phyloP scores from a whole-genome alignment of 257 asterid genomes.

The Penstemon newberryi region DNA sequence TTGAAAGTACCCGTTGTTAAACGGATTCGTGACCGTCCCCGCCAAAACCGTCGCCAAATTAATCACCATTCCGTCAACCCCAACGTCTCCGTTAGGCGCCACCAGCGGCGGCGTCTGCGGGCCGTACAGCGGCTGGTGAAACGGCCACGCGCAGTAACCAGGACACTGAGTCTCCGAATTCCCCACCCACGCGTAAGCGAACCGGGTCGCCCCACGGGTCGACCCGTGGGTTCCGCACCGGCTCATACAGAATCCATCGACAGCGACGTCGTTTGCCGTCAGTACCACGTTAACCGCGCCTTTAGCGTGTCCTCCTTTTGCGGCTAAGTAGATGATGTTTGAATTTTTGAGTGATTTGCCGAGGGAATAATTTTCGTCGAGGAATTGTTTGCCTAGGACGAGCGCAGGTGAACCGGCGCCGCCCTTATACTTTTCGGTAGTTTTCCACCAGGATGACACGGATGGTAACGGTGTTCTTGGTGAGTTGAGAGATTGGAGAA shows the following conservation, averaged over 20 bases:
- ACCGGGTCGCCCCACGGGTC: slow-evolving; percentile 49
- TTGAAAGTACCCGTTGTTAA: slow-evolving; percentile 67
- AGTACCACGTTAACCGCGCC: slow-evolving; percentile 55
- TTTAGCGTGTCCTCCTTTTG: slow-evolving; percentile 41
- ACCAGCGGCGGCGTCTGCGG: slow-evolving; percentile 68
- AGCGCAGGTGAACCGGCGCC: slow-evolving; percentile 38
- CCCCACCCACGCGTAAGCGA: slow-evolving; percentile 82
- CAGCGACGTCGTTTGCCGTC: slow-evolving; percentile 68
- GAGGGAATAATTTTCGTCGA: slow-evolving; percentile 39
- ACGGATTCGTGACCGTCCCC: slow-evolving; percentile 78
- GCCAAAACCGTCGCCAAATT: slow-evolving; percentile 71
- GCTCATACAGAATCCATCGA: slow-evolving; percentile 68
- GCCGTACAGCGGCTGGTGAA: slow-evolving; percentile 77
- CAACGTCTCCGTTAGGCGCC: slow-evolving; percentile 79
- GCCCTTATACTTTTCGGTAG: slow-evolving; percentile 38
- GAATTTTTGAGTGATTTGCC: slow-evolving; percentile 46
- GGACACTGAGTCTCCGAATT: slow-evolving; percentile 71
- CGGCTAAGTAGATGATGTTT: slow-evolving; percentile 41
- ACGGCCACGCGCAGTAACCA: slow-evolving; percentile 83
- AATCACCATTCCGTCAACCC: slow-evolving; percentile 72
- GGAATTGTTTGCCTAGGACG: slow-evolving; percentile 46
- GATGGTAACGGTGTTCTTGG: slow-evolving; percentile 30
- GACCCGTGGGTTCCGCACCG: slow-evolving; percentile 78
- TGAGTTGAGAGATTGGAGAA: slow-evolving; percentile 40
- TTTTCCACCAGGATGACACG: slow-evolving; percentile 46